These are phyloP conservation scores for Ceratobasidium sp. DNA, from an alignment of 1,284 basidiomycete genomes.

Conservation along the genomic window DNA sequence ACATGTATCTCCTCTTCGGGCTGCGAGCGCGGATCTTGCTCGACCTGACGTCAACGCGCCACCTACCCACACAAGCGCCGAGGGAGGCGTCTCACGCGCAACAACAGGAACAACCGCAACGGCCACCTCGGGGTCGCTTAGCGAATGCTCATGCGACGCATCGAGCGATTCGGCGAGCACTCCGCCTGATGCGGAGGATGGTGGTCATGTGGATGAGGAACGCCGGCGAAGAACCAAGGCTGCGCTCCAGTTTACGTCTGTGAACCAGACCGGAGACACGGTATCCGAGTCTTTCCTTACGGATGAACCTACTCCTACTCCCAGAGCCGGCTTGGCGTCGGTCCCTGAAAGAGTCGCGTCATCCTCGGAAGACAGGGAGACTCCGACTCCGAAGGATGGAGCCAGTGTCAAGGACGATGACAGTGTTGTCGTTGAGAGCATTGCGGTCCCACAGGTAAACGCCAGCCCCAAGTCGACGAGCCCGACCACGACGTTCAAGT, in stretches of 20 bases:
- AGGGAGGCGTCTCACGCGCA: conserved; percentile 26
- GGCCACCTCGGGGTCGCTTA: conserved; percentile 33
- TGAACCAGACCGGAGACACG: conserved; percentile 5
- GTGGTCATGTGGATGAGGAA: conserved; percentile 13
- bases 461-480: conserved; percentile 21
- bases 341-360: conserved; percentile 8
- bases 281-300: neutral
- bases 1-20: conserved; percentile 17
- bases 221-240: conserved; percentile 21
- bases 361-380: conserved; percentile 11
- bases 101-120: conserved; percentile 33
- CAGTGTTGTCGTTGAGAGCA: conserved; percentile 21
- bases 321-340: conserved; percentile 24
- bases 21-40: conserved; percentile 31
- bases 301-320: conserved; percentile 44
- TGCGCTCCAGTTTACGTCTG: conserved; percentile 14
- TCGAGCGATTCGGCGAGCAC: conserved; percentile 33
- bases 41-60: conserved; percentile 36
- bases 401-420: neutral
- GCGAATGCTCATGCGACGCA: conserved; percentile 31
- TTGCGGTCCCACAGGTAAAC: conserved; percentile 4
- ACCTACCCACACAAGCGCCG: conserved; percentile 35
- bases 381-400: conserved; percentile 19
- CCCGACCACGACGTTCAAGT: conserved; percentile 8
- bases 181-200: conserved; percentile 34